Conservation (phyloP, 176 grass and related monocot genomes). For the Tillandsia fasciculata region DNA sequence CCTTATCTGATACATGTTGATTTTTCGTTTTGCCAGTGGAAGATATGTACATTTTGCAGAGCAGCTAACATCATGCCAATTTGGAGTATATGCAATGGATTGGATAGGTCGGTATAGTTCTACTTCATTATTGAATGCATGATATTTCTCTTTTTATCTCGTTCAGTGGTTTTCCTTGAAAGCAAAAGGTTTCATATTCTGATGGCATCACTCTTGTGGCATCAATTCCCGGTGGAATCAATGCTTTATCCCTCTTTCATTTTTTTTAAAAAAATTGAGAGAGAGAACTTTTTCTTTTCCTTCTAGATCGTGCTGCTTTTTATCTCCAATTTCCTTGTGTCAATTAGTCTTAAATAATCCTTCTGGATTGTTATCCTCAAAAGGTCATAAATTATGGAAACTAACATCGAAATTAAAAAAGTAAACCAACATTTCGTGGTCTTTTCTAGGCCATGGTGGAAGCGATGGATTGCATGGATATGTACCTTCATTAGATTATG, state of each 20-base stretch:
- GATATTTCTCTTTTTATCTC: not conserved
- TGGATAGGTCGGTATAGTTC: conserved; percentile 61
- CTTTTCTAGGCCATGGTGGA: conserved; percentile 78
- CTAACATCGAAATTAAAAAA: not conserved
- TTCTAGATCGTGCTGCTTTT: too few relatives aligned
- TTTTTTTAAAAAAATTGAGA: too few relatives aligned
- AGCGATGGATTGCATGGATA: conserved; percentile 97
- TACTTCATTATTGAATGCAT: not conserved
- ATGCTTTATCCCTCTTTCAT: too few relatives aligned
- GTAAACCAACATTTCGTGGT: not conserved
- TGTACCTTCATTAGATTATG: conserved; percentile 87
- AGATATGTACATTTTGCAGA: conserved; percentile 89
- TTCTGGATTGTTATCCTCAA: conserved; percentile 5
- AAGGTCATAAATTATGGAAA: not conserved
- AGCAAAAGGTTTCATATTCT: too few relatives aligned
- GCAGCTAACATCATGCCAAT: conserved; percentile 58
- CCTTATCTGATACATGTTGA: not conserved
- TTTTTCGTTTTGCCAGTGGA: conserved; percentile 55
- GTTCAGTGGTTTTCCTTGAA: not conserved
- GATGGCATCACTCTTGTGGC: too few relatives aligned
- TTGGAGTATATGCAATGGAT: conserved; percentile 98
- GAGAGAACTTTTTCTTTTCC: too few relatives aligned
- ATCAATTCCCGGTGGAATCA: too few relatives aligned
- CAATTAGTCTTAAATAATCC: not conserved
- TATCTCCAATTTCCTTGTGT: not conserved